Conservation (phyloP, 352 stramenopile species). For the Phytophthora chlamydospora region DNA sequence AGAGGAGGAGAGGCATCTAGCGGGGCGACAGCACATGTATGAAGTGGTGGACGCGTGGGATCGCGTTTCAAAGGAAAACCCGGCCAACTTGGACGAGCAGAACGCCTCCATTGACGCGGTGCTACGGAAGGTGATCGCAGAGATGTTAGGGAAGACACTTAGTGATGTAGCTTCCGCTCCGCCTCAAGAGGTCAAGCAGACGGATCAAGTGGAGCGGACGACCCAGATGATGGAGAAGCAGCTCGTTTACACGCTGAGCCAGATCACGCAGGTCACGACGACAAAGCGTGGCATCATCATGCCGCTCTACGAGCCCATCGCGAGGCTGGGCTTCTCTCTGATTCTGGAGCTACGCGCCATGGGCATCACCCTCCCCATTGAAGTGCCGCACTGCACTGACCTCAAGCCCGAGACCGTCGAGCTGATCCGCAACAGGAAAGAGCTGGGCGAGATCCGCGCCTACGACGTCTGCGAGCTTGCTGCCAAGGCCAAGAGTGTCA, state of each 20-base stretch:
- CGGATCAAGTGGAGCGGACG: conserved; percentile 16
- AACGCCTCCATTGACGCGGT: conserved; percentile 32
- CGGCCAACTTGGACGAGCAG: conserved; percentile 31
- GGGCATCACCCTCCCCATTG: conserved; percentile 50
- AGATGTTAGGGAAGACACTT: conserved; percentile 19
- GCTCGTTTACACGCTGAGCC: conserved; percentile 42
- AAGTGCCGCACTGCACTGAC: conserved; percentile 61
- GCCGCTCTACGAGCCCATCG: conserved; percentile 54
- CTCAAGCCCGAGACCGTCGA: conserved; percentile 45
- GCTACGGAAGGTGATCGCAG: conserved; percentile 25
- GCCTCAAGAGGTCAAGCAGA: conserved; percentile 21
- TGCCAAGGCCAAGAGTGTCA: conserved; percentile 31
- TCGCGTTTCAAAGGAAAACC: conserved; percentile 29
- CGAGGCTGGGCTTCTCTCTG: conserved; percentile 48
- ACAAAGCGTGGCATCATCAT: conserved; percentile 58
- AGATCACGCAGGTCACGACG: conserved; percentile 32
- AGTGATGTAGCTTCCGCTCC: conserved; percentile 18
- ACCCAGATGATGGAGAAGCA: conserved; percentile 39
- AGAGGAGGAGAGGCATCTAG: conserved; percentile 37
- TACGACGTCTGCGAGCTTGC: conserved; percentile 45
- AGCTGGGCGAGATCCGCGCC: conserved; percentile 30
- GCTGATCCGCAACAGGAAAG: conserved; percentile 36
- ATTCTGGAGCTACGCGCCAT: conserved; percentile 53
- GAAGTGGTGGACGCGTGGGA: conserved; percentile 36
- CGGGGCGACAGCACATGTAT: conserved; percentile 42